Evolutionary conservation across 768 basidiomycete species (phyloP).

Genomic region (Megacollybia marginata): DNA sequence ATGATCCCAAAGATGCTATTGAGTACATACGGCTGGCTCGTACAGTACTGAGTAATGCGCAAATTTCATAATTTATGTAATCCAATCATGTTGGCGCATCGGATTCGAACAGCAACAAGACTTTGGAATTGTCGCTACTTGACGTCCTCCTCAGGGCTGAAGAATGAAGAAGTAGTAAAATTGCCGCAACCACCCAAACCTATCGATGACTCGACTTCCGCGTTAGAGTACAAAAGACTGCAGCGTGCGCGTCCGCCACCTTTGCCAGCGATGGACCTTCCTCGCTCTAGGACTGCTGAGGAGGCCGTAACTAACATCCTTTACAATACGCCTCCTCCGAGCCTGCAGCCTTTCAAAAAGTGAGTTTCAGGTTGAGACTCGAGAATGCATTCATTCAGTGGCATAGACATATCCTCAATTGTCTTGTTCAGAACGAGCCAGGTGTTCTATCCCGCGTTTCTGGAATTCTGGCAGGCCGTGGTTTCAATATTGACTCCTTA

Average conservation of each 20-base stretch:
- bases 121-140: constrained; percentile 26
- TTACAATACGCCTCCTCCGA: constrained; percentile 93
- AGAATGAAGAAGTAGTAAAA: constrained; percentile 22
- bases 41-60: constrained; percentile 48
- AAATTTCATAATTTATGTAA: not conserved
- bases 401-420: constrained; percentile 87
- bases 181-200: constrained; percentile 69
- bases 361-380: constrained; percentile 24
- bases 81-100: constrained; percentile 9
- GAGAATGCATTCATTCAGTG: not conserved
- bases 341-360: constrained; percentile 90
- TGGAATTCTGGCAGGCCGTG: constrained; percentile 92
- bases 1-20: constrained; percentile 33
- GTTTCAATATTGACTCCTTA: constrained; percentile 97
- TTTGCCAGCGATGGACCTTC: constrained; percentile 79
- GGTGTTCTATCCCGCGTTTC: constrained; percentile 98
- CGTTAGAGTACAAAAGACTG: constrained; percentile 81
- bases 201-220: constrained; percentile 91
- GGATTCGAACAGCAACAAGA: constrained; percentile 22
- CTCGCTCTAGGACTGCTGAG: constrained; percentile 77
- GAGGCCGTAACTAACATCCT: constrained; percentile 97
- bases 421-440: constrained; percentile 98
- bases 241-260: constrained; percentile 74
- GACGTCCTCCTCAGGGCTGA: constrained; percentile 25
- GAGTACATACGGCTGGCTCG: constrained; percentile 67